Conservation (phyloP, 805 yeast species). For the Wickerhamomyces sydowiorum region DNA sequence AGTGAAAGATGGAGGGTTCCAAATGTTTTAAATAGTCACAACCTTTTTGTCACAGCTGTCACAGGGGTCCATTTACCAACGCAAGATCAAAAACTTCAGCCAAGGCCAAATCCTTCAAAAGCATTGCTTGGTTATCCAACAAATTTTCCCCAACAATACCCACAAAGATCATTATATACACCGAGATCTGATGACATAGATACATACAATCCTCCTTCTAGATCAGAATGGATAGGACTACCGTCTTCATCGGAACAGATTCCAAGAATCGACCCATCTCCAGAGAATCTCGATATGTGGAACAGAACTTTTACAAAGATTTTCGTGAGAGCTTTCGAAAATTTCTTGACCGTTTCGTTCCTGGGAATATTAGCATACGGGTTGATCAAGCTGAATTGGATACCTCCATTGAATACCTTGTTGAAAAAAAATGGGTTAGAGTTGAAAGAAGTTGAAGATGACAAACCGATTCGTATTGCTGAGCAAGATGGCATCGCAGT, state of each 20-base stretch:
- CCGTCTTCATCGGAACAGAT: constrained; percentile 14
- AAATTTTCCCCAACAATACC: constrained; percentile 12
- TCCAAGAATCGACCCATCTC: constrained; percentile 21
- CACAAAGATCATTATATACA: constrained; percentile 7
- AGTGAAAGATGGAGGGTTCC: constrained; percentile 39
- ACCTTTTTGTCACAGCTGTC: constrained; percentile 35
- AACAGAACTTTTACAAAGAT: constrained; percentile 24
- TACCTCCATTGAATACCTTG: constrained; percentile 26
- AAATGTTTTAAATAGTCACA: constrained; percentile 30
- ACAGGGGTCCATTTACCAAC: constrained; percentile 42
- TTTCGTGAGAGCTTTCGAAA: constrained; percentile 31
- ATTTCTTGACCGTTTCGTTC: constrained; percentile 30
- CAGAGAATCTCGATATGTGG: constrained; percentile 11
- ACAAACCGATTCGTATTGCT: neutral
- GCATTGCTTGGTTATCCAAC: constrained; percentile 17
- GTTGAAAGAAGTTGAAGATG: constrained; percentile 20
- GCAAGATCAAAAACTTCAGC: constrained; percentile 3
- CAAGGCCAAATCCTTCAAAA: constrained; percentile 5
- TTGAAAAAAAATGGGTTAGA: constrained; percentile 28
- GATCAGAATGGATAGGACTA: constrained; percentile 12
- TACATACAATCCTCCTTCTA: constrained; percentile 10
- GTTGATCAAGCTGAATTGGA: constrained; percentile 24
- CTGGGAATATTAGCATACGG: constrained; percentile 20
- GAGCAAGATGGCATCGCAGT: no score
- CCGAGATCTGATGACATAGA: constrained; percentile 10